These are phyloP conservation scores for Ganoderma lucidum DNA, from an alignment of 1,284 basidiomycete species.

Conservation along the genomic window DNA sequence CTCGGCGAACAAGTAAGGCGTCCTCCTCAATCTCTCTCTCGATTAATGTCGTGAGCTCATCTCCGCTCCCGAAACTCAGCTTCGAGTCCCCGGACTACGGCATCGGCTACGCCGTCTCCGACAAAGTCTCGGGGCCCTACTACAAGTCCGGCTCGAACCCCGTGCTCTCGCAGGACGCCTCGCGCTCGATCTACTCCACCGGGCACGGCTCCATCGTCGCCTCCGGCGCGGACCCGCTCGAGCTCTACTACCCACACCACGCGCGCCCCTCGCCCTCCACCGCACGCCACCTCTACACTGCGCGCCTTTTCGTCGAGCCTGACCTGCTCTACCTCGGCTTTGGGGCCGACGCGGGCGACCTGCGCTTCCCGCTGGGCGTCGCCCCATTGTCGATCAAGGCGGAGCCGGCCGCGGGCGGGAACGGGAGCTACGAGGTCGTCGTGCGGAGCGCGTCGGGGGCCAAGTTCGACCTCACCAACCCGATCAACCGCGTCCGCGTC, in stretches of 20 bases:
- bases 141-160: slow-evolving; percentile 23
- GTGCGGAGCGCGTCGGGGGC: slow-evolving; percentile 16
- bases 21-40: neutral
- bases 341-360: slow-evolving; percentile 19
- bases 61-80: neutral
- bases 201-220: slow-evolving; percentile 22
- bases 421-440: slow-evolving; percentile 14
- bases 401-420: neutral
- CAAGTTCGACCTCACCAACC: slow-evolving; percentile 19
- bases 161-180: slow-evolving; percentile 18
- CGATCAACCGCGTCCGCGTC: slow-evolving; percentile 14
- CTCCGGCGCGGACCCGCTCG: slow-evolving; percentile 10
- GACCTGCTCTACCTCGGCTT: slow-evolving; percentile 20
- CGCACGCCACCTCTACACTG: slow-evolving; percentile 17
- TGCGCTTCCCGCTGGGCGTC: slow-evolving; percentile 18
- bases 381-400: slow-evolving; percentile 17
- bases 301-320: slow-evolving; percentile 20
- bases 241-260: slow-evolving; percentile 26
- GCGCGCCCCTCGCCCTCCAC: slow-evolving; percentile 15
- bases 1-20: slow-evolving; percentile 20
- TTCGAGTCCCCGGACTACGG: slow-evolving; percentile 23
- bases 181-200: slow-evolving; percentile 22
- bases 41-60: neutral
- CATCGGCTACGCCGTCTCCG: slow-evolving; percentile 21
- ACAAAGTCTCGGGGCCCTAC: slow-evolving; percentile 20